Evolutionary conservation across 495 filamentous ascomycete genomes (phyloP).

Genomic region (Talaromyces proteolyticus): DNA sequence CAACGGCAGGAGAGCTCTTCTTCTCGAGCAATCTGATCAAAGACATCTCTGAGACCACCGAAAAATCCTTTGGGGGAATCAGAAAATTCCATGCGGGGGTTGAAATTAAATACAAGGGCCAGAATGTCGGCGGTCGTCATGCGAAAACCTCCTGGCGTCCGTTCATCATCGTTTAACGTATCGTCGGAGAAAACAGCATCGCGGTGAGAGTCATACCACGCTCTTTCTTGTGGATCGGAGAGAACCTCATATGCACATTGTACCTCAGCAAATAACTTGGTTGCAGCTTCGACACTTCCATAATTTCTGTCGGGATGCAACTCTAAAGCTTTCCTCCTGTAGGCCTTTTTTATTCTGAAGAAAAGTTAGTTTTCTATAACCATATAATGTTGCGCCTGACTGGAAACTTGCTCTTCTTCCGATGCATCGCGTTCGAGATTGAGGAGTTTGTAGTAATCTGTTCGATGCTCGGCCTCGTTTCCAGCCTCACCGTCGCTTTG

Average conservation of each 20-base stretch:
- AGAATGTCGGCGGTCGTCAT: slow-evolving; percentile 74
- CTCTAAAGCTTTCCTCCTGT: slow-evolving; percentile 83
- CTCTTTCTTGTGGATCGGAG: slow-evolving; percentile 89
- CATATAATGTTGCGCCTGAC: not conserved
- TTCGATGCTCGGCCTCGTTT: slow-evolving; percentile 43
- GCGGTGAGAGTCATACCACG: slow-evolving; percentile 96
- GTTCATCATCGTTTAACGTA: slow-evolving; percentile 6
- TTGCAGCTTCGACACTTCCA: slow-evolving; percentile 76
- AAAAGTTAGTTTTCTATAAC: not conserved
- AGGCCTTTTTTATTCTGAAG: slow-evolving; percentile 84
- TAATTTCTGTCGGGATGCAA: slow-evolving; percentile 94
- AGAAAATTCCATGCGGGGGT: slow-evolving; percentile 66
- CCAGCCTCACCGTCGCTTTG: slow-evolving; percentile 20
- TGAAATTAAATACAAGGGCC: slow-evolving; percentile 67
- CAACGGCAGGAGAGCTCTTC: slow-evolving; percentile 68
- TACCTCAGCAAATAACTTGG: slow-evolving; percentile 79
- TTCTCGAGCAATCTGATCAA: slow-evolving; percentile 74
- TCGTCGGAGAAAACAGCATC: slow-evolving; percentile 70
- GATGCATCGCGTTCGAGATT: slow-evolving; percentile 63
- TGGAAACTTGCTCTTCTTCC: slow-evolving; percentile 69
- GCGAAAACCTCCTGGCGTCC: slow-evolving; percentile 20
- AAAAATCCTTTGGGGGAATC: slow-evolving; percentile 80
- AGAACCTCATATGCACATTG: slow-evolving; percentile 93
- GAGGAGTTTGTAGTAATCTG: slow-evolving; percentile 90
- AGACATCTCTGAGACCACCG: slow-evolving; percentile 64